Percentiles rank a stretch among this genome's conserved stretches.
phyloP scores from a whole-genome alignment of 192 early-diverging fungal species.

The Kickxella alabastrina region DNA sequence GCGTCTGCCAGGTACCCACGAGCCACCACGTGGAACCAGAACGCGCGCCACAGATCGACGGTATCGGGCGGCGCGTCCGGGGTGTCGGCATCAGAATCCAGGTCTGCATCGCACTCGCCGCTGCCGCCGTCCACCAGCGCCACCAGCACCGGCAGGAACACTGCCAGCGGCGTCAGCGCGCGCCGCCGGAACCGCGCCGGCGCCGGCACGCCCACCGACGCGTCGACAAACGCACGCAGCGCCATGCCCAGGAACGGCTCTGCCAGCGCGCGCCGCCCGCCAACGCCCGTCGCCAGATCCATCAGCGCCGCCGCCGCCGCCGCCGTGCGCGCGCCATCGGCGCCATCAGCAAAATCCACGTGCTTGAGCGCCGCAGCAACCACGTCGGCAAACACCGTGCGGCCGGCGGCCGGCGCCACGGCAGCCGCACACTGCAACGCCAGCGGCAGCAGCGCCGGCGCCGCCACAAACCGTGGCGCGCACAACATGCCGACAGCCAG shows the following conservation, averaged over 20 bases:
- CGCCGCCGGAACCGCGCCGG: slow-evolving; percentile 10
- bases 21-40: slow-evolving; percentile 86
- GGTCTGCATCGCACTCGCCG: no score
- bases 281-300: slow-evolving; percentile 22
- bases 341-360: slow-evolving; percentile 19
- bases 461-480: slow-evolving; percentile 56
- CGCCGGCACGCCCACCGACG: slow-evolving; percentile 17
- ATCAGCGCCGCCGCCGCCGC: slow-evolving; percentile 14
- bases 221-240: slow-evolving; percentile 38
- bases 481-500: slow-evolving; percentile 64
- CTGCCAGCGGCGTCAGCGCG: slow-evolving; percentile 27
- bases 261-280: slow-evolving; percentile 12
- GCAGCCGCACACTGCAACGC: slow-evolving; percentile 58
- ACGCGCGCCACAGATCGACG: slow-evolving; percentile 73
- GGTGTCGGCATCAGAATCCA: slow-evolving; percentile 57
- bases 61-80: slow-evolving; percentile 58
- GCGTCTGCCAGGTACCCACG: slow-evolving; percentile 72
- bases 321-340: slow-evolving; percentile 7
- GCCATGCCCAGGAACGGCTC: slow-evolving; percentile 25
- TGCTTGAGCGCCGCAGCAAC: slow-evolving; percentile 40
- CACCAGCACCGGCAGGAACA: slow-evolving; percentile 59
- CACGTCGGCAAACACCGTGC: slow-evolving; percentile 58
- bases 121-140: slow-evolving; percentile 58
- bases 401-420: slow-evolving; percentile 58
- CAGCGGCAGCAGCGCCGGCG: slow-evolving; percentile 46